Evolutionary conservation across 2,329 filamentous ascomycete species (phyloP).

Genomic region (Mollisia scopiformis): DNA sequence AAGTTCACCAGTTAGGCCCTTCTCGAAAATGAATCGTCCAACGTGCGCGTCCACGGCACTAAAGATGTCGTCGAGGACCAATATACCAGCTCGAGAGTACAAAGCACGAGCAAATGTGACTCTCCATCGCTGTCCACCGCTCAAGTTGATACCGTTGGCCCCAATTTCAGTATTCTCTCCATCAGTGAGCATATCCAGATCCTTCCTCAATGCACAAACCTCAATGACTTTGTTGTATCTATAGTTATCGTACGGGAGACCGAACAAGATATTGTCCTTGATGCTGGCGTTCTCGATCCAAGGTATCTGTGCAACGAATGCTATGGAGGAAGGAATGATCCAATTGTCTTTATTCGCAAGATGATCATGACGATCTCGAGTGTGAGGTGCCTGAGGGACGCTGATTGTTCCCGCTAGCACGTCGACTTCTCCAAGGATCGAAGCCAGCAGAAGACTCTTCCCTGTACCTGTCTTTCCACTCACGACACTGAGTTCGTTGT

Average conservation of each 20-base stretch:
- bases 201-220: constrained; percentile 75
- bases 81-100: constrained; percentile 76
- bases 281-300: constrained; percentile 87
- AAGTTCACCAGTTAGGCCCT: constrained; percentile 73
- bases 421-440: constrained; percentile 77
- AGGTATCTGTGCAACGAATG: constrained; percentile 71
- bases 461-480: constrained; percentile 79
- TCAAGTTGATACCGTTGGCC: constrained; percentile 82
- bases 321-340: constrained; percentile 70
- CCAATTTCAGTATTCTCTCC: constrained; percentile 83
- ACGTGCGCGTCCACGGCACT: constrained; percentile 81
- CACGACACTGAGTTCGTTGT: constrained; percentile 71
- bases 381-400: constrained; percentile 52
- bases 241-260: constrained; percentile 68
- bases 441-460: constrained; percentile 74
- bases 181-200: constrained; percentile 75
- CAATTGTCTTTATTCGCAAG: constrained; percentile 65
- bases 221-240: constrained; percentile 72
- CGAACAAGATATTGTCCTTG: constrained; percentile 78
- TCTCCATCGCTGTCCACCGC: constrained; percentile 82
- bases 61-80: constrained; percentile 84
- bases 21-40: constrained; percentile 77
- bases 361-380: constrained; percentile 60
- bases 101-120: constrained; percentile 79
- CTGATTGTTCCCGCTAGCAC: constrained; percentile 64